phyloP scores from a whole-genome alignment of 2,329 filamentous ascomycete genomes.

The Penicillium sp. region DNA sequence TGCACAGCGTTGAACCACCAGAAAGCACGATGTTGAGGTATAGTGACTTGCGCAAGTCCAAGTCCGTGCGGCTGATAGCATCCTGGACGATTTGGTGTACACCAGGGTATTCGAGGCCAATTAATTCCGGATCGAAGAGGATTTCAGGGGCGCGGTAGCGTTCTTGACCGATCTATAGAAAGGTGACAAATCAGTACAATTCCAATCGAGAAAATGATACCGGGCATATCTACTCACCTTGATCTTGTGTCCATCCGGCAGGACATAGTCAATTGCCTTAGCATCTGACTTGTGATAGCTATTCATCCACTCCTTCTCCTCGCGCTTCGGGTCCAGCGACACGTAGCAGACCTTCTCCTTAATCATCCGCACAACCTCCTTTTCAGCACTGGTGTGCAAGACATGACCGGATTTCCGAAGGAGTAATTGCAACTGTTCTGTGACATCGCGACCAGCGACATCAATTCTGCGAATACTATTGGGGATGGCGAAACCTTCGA shows the following conservation, averaged over 20 bases:
- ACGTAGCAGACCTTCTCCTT: conserved; percentile 96
- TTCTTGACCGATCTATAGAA: conserved; percentile 77
- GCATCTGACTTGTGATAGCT: conserved; percentile 70
- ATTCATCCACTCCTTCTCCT: conserved; percentile 92
- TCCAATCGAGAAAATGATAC: neutral
- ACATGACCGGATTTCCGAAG: conserved; percentile 90
- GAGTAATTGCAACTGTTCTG: conserved; percentile 88
- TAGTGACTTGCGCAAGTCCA: conserved; percentile 89
- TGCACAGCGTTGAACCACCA: conserved; percentile 92
- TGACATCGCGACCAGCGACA: conserved; percentile 93
- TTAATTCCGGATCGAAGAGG: conserved; percentile 94
- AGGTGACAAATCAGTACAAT: neutral
- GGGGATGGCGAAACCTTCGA: conserved; percentile 95
- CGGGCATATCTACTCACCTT: conserved; percentile 62
- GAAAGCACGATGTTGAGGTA: conserved; percentile 98
- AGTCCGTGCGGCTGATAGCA: conserved; percentile 89
- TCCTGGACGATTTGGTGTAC: conserved; percentile 98
- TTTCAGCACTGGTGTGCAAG: conserved; percentile 97
- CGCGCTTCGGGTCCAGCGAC: conserved; percentile 82
- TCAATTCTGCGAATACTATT: conserved; percentile 95
- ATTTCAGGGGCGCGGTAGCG: conserved; percentile 96
- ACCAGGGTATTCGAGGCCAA: conserved; percentile 93
- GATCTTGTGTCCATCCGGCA: conserved; percentile 91
- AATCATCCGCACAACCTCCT: conserved; percentile 96
- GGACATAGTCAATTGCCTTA: conserved; percentile 80